Percentiles rank a stretch among this genome's conserved stretches.
These are phyloP conservation scores for Mycothermus thermophilus DNA, from an alignment of 495 filamentous ascomycete genomes.

Conservation along the genomic window DNA sequence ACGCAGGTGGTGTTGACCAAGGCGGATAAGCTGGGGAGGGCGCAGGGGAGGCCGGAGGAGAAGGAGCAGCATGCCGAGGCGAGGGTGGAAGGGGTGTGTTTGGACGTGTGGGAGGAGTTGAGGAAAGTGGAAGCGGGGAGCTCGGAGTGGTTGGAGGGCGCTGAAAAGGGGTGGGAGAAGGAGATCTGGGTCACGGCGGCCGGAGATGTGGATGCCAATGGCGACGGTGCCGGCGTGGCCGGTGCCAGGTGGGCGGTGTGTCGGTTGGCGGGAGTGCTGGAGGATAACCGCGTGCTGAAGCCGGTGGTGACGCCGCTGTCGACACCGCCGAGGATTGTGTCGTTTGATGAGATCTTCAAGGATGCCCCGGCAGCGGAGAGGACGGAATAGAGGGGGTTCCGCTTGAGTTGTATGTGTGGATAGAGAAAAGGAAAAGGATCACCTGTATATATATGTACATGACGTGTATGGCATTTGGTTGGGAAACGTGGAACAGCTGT, in stretches of 20 bases:
- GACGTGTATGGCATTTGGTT: neutral
- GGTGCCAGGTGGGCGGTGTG: conserved; percentile 27
- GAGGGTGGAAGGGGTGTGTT: conserved; percentile 23
- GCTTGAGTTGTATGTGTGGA: neutral
- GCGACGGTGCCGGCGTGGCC: conserved; percentile 17
- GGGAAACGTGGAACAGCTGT: too few species aligned
- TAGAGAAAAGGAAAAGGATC: too few species aligned
- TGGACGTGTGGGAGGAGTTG: conserved; percentile 24
- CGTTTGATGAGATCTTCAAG: conserved; percentile 19
- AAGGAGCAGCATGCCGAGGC: conserved; percentile 8
- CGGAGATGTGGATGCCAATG: conserved; percentile 18
- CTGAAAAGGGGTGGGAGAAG: conserved; percentile 27
- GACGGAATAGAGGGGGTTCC: neutral
- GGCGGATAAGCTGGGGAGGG: conserved; percentile 42
- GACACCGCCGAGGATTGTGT: conserved; percentile 9
- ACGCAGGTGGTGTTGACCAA: conserved; percentile 79
- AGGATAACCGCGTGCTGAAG: conserved; percentile 12
- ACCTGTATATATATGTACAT: conserved; percentile 1
- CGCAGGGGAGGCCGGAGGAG: conserved; percentile 1
- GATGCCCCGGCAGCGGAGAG: neutral
- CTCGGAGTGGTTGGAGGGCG: conserved; percentile 15
- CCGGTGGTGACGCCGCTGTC: neutral
- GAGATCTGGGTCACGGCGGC: conserved; percentile 38
- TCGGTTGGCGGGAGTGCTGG: conserved; percentile 25
- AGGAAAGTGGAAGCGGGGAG: conserved; percentile 19